These are phyloP conservation scores for Cavenderia fasciculata DNA, from an alignment of 78 protist species.

Conservation along the genomic window DNA sequence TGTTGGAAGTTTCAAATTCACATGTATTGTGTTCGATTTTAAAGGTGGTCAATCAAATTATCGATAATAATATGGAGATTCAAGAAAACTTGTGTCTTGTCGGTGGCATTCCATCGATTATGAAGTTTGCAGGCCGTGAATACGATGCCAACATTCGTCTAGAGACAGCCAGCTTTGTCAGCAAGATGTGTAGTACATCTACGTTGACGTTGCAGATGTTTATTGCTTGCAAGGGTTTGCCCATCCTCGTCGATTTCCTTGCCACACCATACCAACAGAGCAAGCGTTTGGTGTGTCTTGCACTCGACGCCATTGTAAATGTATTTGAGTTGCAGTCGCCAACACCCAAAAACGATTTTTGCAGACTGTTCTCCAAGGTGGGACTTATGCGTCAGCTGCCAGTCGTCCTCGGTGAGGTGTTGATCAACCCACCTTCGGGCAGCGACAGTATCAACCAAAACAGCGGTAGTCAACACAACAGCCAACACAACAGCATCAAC, in stretches of 20 bases:
- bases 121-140: conserved; percentile 61
- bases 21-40: conserved; percentile 48
- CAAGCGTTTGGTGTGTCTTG: conserved; percentile 59
- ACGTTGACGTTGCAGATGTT: conserved; percentile 89
- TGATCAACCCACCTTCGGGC: conserved; percentile 39
- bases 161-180: conserved; percentile 86
- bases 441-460: background rate
- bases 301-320: conserved; percentile 82
- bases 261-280: conserved; percentile 38
- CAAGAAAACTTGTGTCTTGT: conserved; percentile 89
- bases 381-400: conserved; percentile 71
- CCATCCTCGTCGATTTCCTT: conserved; percentile 85
- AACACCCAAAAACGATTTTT: conserved; percentile 92
- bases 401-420: conserved; percentile 15
- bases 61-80: conserved; percentile 79
- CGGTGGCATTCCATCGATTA: conserved; percentile 91
- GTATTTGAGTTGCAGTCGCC: conserved; percentile 86
- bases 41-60: conserved; percentile 85
- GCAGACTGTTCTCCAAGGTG: conserved; percentile 82
- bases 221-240: conserved; percentile 92
- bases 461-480: too few relatives aligned
- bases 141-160: conserved; percentile 54
- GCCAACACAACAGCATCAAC: too few relatives aligned
- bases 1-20: conserved; percentile 77
- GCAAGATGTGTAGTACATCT: conserved; percentile 78